Percentiles rank a stretch among this genome's conserved stretches.
Conservation (phyloP, 2,329 filamentous ascomycete species). For the Lasiodiplodia theobromae region DNA sequence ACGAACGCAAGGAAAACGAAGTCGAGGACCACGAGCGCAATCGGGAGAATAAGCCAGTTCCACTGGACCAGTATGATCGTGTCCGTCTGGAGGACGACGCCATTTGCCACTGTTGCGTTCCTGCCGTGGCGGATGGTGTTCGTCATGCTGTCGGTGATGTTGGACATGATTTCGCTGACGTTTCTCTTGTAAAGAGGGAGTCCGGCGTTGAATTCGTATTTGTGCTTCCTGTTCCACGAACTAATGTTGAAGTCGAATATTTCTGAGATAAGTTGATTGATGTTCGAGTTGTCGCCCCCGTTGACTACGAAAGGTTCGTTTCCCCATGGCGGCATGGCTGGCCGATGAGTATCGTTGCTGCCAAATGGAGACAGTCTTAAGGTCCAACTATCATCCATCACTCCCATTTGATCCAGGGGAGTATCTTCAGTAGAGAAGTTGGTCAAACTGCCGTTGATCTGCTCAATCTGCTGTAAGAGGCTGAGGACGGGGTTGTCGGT, state of each 20-base stretch:
- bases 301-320: not conserved
- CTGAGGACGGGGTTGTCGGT: too few species aligned
- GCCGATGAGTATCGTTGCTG: too few species aligned
- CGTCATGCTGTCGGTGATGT: slow-evolving; percentile 1
- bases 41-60: too few species aligned
- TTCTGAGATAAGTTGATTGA: not conserved
- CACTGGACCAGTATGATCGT: too few species aligned
- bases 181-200: not conserved
- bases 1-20: too few species aligned
- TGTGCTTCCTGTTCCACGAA: accelerated
- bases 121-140: not conserved
- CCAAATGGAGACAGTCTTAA: too few species aligned
- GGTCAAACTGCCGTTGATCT: not conserved
- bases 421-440: too few species aligned
- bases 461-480: not conserved
- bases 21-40: too few species aligned
- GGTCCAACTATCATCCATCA: too few species aligned
- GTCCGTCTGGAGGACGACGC: not conserved
- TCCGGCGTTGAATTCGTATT: not conserved
- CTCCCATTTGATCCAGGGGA: too few species aligned
- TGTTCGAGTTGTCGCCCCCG: not conserved
- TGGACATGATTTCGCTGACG: not conserved
- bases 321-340: too few species aligned
- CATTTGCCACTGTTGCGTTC: not conserved
- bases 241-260: not conserved